Conservation (phyloP, 2,329 filamentous ascomycete genomes). For the Daldinia sp. region DNA sequence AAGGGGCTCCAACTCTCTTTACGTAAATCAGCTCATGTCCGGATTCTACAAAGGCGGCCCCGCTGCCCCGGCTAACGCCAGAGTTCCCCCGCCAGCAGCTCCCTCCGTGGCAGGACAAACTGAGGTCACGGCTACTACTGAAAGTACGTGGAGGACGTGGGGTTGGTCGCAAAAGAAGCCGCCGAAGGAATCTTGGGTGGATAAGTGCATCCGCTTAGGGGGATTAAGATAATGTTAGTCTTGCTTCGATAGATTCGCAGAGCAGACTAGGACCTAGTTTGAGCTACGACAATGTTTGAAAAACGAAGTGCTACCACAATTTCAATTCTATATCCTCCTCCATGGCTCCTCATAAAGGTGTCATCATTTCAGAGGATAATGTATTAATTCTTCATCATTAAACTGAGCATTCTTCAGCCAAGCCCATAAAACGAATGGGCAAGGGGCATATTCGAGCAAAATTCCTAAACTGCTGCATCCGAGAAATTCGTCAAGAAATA, state of each 20-base stretch:
- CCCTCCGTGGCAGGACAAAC: slow-evolving; percentile 41
- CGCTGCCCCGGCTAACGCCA: slow-evolving; percentile 20
- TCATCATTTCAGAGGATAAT: background rate
- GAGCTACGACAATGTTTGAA: background rate
- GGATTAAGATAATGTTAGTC: slow-evolving; percentile 25
- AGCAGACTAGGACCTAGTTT: slow-evolving; percentile 33
- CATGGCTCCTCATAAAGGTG: background rate
- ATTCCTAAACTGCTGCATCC: background rate
- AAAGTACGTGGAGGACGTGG: slow-evolving; percentile 45
- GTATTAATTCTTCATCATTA: background rate
- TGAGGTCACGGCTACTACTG: slow-evolving; percentile 34
- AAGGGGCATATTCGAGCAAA: background rate
- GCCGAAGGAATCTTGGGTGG: slow-evolving; percentile 38
- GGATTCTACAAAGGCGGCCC: slow-evolving; percentile 38
- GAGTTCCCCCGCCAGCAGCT: slow-evolving; percentile 36
- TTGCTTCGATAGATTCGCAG: slow-evolving; percentile 12
- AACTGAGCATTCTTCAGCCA: background rate
- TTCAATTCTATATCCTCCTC: background rate
- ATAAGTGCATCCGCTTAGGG: slow-evolving; percentile 37
- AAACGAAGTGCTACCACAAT: slow-evolving; percentile 10
- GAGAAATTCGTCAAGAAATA: background rate
- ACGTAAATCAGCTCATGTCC: slow-evolving; percentile 35
- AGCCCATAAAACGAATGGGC: background rate
- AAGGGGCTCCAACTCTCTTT: slow-evolving; percentile 29
- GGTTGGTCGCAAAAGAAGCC: slow-evolving; percentile 37